Conservation (phyloP, 495 filamentous ascomycete genomes). For the Tirmania nivea region DNA sequence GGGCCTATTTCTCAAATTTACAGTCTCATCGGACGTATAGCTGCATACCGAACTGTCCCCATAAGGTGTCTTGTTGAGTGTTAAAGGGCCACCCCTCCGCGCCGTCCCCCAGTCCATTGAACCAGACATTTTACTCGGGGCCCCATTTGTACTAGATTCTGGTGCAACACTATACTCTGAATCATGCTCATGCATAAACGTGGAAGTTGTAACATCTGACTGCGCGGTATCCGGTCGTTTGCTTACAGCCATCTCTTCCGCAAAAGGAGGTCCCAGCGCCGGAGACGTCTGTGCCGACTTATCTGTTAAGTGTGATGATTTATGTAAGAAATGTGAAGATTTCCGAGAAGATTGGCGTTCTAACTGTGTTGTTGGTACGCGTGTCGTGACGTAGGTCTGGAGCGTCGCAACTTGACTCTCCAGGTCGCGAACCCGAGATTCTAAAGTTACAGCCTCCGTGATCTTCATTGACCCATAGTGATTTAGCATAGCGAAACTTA, state of each 20-base stretch:
- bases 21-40: too few species aligned
- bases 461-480: constrained; percentile 19
- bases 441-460: constrained; percentile 14
- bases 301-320: too few species aligned
- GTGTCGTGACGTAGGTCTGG: too few species aligned
- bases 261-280: too few species aligned
- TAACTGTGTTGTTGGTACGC: too few species aligned
- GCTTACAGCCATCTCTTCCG: constrained; percentile 11
- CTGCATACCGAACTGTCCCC: too few species aligned
- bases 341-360: too few species aligned
- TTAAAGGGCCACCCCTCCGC: constrained; percentile 8
- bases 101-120: background rate
- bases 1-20: too few species aligned
- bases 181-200: constrained; percentile 7
- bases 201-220: too few species aligned
- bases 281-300: too few species aligned
- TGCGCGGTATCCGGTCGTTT: constrained; percentile 6
- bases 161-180: constrained; percentile 8
- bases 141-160: constrained; percentile 5
- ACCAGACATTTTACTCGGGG: background rate
- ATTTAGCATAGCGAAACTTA: constrained; percentile 13
- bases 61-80: background rate
- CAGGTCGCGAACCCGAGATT: background rate
- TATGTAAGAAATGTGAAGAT: too few species aligned
- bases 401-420: constrained; percentile 10